Percentiles rank a stretch among this genome's conserved stretches.
Conservation (phyloP, 2,329 filamentous ascomycete genomes). For the Sphaceloma murrayae region DNA sequence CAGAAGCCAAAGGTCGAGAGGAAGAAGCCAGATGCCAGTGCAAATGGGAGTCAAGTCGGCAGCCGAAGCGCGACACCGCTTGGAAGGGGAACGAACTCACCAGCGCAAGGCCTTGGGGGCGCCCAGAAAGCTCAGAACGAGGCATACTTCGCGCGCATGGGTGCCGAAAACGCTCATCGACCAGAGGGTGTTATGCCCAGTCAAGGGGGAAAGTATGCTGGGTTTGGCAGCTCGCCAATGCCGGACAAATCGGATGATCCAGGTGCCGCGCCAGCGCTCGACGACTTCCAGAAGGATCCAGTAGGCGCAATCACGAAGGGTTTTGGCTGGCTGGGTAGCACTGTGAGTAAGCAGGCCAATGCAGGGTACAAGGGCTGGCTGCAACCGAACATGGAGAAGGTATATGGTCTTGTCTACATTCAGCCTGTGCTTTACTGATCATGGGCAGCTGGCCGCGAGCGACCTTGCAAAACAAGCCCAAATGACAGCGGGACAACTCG, state of each 20-base stretch:
- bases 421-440: constrained; percentile 23
- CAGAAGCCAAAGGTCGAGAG: constrained; percentile 22
- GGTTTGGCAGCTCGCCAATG: constrained; percentile 72
- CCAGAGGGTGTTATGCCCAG: constrained; percentile 67
- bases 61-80: constrained; percentile 25
- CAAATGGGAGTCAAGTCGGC: constrained; percentile 19
- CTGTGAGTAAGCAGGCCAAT: constrained; percentile 83
- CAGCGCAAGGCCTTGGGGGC: constrained; percentile 22
- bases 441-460: constrained; percentile 59
- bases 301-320: constrained; percentile 81
- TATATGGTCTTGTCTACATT: constrained; percentile 16
- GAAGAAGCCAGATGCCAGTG: constrained; percentile 15
- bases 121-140: constrained; percentile 59
- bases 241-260: constrained; percentile 37
- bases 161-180: constrained; percentile 69
- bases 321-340: constrained; percentile 86
- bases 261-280: constrained; percentile 55
- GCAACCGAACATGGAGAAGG: constrained; percentile 83
- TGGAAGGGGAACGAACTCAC: constrained; percentile 21
- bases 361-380: constrained; percentile 85
- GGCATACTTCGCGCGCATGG: constrained; percentile 79
- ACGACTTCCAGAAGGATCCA: constrained; percentile 86
- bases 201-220: constrained; percentile 85
- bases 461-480: constrained; percentile 50
- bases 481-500: constrained; percentile 44